Conservation (phyloP, 768 basidiomycete genomes). For the Leccinellum rugosiceps region DNA sequence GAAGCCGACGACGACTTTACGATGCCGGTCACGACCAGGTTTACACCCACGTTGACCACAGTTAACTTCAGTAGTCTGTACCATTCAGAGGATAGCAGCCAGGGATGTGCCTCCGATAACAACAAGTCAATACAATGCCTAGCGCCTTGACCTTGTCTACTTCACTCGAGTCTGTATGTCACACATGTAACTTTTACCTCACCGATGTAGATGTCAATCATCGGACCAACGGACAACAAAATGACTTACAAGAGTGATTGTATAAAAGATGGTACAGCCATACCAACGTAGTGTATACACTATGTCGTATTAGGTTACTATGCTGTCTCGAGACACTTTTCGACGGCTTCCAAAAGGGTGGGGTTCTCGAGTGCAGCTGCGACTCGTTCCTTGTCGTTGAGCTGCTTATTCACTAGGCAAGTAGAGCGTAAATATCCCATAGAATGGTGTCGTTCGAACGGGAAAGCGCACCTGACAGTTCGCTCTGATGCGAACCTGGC, state of each 20-base stretch:
- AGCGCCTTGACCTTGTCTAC: background rate
- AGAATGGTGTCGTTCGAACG: background rate
- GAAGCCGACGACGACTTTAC: constrained; percentile 9
- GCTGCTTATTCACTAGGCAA: constrained; percentile 86
- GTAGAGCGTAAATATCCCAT: background rate
- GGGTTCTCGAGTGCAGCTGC: constrained; percentile 95
- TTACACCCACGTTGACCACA: constrained; percentile 12
- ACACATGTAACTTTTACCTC: background rate
- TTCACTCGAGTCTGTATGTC: background rate
- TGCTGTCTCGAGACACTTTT: constrained; percentile 61
- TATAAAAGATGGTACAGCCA: background rate
- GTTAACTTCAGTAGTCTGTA: constrained; percentile 2
- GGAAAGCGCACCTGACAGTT: constrained; percentile 65
- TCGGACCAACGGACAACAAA: background rate
- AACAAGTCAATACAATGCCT: background rate
- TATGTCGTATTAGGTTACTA: constrained; percentile 1
- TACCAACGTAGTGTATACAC: constrained; percentile 1
- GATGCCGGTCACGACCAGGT: background rate
- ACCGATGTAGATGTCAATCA: background rate
- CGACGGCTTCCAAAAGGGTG: constrained; percentile 80
- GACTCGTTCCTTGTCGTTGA: constrained; percentile 98
- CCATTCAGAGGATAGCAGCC: background rate
- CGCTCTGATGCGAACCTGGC: constrained; percentile 95
- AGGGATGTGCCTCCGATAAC: background rate
- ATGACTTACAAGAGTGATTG: background rate